Percentiles rank a stretch among this genome's conserved stretches.
Evolutionary conservation across 768 basidiomycete species (phyloP).

Genomic region (Termitomyces sp.): DNA sequence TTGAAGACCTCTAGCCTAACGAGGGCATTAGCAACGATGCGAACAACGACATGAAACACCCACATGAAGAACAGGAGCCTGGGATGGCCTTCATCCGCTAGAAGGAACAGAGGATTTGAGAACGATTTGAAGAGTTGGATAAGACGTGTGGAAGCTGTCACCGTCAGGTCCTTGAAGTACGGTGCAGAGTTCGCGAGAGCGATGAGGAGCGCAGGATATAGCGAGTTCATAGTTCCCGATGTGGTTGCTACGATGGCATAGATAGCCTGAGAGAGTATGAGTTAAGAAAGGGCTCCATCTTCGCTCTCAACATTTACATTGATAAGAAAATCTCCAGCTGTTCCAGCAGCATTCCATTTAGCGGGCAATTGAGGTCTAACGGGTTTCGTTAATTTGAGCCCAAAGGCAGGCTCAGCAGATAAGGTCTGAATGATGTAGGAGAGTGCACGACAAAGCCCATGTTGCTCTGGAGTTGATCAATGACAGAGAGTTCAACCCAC

Average conservation of each 20-base stretch:
- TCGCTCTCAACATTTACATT: constrained; percentile 40
- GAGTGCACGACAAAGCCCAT: constrained; percentile 82
- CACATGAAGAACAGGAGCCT: constrained; percentile 89
- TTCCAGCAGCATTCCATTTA: constrained; percentile 72
- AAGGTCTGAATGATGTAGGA: constrained; percentile 91
- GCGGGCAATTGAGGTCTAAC: constrained; percentile 62
- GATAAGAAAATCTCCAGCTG: constrained; percentile 82
- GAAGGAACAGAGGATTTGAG: constrained; percentile 79
- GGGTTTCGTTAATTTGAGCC: constrained; percentile 56
- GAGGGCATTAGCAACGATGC: not conserved
- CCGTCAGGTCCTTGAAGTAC: constrained; percentile 73
- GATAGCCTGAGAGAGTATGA: constrained; percentile 51
- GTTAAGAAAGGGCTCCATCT: not conserved
- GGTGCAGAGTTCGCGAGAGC: constrained; percentile 86
- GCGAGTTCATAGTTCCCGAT: constrained; percentile 69
- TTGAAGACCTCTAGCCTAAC: constrained; percentile 88
- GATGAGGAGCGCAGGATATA: constrained; percentile 92
- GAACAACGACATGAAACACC: constrained; percentile 14
- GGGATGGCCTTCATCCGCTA: constrained; percentile 95
- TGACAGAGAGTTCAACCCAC: not conserved
- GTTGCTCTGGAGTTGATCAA: constrained; percentile 55
- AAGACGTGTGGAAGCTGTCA: constrained; percentile 77
- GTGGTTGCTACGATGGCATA: constrained; percentile 89
- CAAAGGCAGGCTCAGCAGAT: constrained; percentile 80
- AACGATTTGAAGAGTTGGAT: constrained; percentile 90